Conservation (phyloP, 129 eudicot species). For the Calendula officinalis region DNA sequence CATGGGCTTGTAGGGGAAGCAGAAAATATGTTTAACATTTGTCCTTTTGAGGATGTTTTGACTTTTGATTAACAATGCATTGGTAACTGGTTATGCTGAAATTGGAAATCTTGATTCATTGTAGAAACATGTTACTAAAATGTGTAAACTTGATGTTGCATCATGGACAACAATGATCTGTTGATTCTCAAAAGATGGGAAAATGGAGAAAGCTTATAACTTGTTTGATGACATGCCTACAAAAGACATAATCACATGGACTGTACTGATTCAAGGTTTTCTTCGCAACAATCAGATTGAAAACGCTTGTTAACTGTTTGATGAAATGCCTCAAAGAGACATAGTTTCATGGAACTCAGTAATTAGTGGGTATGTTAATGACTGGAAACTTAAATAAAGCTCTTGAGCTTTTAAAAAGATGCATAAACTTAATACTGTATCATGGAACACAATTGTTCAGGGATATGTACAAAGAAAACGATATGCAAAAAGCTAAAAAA, state of each 20-base stretch:
- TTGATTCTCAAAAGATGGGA: slow-evolving; percentile 36
- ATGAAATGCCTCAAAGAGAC: slow-evolving; percentile 46
- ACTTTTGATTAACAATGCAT: slow-evolving; percentile 45
- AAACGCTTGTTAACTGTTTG: slow-evolving; percentile 41
- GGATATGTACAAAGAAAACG: slow-evolving; percentile 48
- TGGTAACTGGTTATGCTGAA: slow-evolving; percentile 60
- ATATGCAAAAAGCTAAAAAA: slow-evolving; percentile 38
- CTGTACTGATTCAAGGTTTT: slow-evolving; percentile 49
- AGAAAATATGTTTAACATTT: slow-evolving; percentile 35
- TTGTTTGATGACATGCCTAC: slow-evolving; percentile 46
- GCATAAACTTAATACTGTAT: slow-evolving; percentile 54
- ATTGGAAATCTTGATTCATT: slow-evolving; percentile 41
- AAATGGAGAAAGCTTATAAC: slow-evolving; percentile 37
- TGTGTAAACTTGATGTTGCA: slow-evolving; percentile 51
- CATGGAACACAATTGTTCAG: slow-evolving; percentile 59
- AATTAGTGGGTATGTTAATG: slow-evolving; percentile 53
- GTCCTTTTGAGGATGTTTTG: slow-evolving; percentile 37
- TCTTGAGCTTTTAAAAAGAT: slow-evolving; percentile 49
- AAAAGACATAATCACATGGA: slow-evolving; percentile 48
- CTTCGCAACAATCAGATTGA: slow-evolving; percentile 31
- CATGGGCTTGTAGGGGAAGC: slow-evolving; percentile 46
- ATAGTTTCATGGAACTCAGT: slow-evolving; percentile 67
- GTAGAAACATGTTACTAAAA: slow-evolving; percentile 42
- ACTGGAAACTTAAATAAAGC: slow-evolving; percentile 41
- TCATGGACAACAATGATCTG: slow-evolving; percentile 65